Evolutionary conservation across 2,329 filamentous ascomycete genomes (phyloP), one percentile per base, ranked within the genome.

Genomic region (Aspergillus luchuensis): DNA sequence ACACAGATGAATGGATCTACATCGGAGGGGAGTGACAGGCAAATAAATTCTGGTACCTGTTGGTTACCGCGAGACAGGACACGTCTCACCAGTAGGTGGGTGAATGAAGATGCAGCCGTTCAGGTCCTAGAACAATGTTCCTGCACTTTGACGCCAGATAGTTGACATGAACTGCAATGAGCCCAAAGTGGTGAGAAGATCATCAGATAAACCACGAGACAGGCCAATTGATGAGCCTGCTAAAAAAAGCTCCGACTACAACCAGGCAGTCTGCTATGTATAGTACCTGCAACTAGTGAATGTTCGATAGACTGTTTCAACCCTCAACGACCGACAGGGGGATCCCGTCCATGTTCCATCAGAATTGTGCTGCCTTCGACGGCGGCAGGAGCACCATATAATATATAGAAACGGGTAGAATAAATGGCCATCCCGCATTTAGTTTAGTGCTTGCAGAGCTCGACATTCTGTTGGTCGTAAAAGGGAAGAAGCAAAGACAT

Each of bases 311-410:
- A 21, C 8, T 13, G 2, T 15, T 19, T 23, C 41, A 45, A 45
- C 41, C 0, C 19, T 21, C 41, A 45, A 45, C n/a, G 25, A 19
- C 47, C 15, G 25, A 50, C 25, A 50, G 47, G n/a, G 47, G 45
- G 8, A 19, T 30, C 11, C n/a, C 5, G 25, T 50, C 47, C 13
- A 36, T 33, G 4, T n/a, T 19, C 25, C 47, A 19, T 25, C 47
- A 30, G 5, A 50, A 50, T 33, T 50, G 47, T 50, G 47, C 47
- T 50, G 47, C 47, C 47, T 50, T 50, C 47, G 47, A 17, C 33
- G 28, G 30, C 47, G 47, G 30, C 47, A 50, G 3, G 8, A 30
- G 47, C 23, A 19, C n/a, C 1, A n/a, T 6, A 45, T 21, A 10
- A 28, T 50, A 10, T 50, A 17, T 33, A 50, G 47, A 50, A 50